Base-by-base conservation (phyloP, 208 protist genomes). In the Porcisia hertigi region DNA sequence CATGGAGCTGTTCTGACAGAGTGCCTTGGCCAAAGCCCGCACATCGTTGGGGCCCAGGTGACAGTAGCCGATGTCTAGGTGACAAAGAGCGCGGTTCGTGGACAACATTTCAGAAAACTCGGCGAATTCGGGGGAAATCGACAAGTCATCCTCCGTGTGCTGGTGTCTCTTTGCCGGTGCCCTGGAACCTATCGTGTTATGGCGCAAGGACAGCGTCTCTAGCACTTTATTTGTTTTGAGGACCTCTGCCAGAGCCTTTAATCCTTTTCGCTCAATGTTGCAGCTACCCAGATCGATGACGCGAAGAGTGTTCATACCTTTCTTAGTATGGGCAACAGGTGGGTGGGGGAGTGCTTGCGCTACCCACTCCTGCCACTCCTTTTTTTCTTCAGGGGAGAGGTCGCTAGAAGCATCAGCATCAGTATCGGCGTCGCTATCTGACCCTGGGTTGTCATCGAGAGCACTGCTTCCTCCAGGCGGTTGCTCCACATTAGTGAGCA, bases 231-330 rank as follows among this genome's bases (percentile, higher is more conserved):
- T 95, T 36, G 77, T 79, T 47, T 52, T n/a, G 43, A 97, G 81
- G 3, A 79, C 73, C 18, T 78, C 75, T 20, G 86, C 82, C 34
- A 97, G 79, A n/a, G 76, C 60, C 62, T 85, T 80, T 23, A 94
- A 54, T 14, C 91, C 91, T 4, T 73, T 76, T 75, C 77, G 84
- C 34, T 83, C 82, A 73, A 97, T 89, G 66, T 82, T 73, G 71
- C 91, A 94, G 71, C 91, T 91, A 18, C 82, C 79, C 5, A 97
- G 66, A 73, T 97, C 91, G n/a, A 97, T 75, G 20, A 87, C 76
- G 30, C 78, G 74, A 25, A 97, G 47, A 11, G 86, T 86, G 55
- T 83, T 73, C 75, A 95, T 85, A 39, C 93, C 90, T 47, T 75
- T 77, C 71, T 94, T 94, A 3, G 69, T 75, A 43, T 79, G 78